phyloP scores from a whole-genome alignment of 306 rosid species.

The Rosa persica region DNA sequence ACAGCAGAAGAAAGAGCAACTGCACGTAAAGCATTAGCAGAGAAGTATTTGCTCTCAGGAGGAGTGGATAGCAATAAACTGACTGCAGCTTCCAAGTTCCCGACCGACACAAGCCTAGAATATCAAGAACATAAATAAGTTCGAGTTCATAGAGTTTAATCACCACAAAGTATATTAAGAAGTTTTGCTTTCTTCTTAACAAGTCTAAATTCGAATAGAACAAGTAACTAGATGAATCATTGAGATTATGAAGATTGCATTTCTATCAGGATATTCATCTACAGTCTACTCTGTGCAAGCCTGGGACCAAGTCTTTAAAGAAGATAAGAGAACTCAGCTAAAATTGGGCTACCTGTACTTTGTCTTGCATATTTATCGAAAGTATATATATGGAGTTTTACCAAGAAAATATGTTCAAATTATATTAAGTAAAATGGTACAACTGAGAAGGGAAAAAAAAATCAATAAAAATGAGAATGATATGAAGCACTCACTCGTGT shows the following conservation, averaged over 20 bases:
- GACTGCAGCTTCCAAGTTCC: conserved; percentile 92
- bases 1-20: conserved; percentile 97
- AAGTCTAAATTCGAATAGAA: background rate
- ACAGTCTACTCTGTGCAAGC: background rate
- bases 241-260: background rate
- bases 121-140: conserved; percentile 8
- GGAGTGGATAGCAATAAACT: conserved; percentile 93
- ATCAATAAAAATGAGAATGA: background rate
- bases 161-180: background rate
- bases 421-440: background rate
- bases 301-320: background rate
- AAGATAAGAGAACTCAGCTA: background rate
- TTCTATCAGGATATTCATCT: background rate
- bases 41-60: conserved; percentile 95
- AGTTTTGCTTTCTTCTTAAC: background rate
- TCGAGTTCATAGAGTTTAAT: conserved; percentile 23
- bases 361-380: background rate
- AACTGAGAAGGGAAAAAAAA: background rate
- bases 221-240: background rate
- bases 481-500: conserved; percentile 69
- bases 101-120: conserved; percentile 82
- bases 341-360: background rate
- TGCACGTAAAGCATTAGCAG: conserved; percentile 85
- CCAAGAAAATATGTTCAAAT: conserved; percentile 3
- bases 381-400: background rate